These are phyloP conservation scores for Trichophyton schoenleinii DNA, from an alignment of 2,329 filamentous ascomycete species.

Conservation along the genomic window DNA sequence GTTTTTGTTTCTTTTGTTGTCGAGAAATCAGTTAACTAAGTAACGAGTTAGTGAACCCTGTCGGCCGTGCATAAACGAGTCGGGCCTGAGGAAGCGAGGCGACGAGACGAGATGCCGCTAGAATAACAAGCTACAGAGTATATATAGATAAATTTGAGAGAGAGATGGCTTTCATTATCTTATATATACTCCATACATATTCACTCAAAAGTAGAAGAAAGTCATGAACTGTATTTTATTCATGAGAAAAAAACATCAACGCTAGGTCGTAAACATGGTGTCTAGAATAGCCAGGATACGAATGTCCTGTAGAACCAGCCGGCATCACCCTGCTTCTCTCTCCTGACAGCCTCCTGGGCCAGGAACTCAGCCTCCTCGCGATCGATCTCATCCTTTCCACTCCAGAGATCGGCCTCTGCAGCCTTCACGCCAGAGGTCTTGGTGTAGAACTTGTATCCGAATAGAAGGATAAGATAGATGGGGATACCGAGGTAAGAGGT, in stretches of 20 bases:
- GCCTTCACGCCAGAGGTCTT: slow-evolving; percentile 13
- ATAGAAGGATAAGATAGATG: slow-evolving; percentile 30
- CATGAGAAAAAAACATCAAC: background rate
- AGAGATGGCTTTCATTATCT: background rate
- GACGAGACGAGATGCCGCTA: background rate
- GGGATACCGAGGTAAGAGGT: slow-evolving; percentile 35
- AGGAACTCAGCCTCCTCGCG: slow-evolving; percentile 59
- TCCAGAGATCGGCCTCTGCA: slow-evolving; percentile 17
- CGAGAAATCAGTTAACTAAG: background rate
- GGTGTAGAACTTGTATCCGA: slow-evolving; percentile 18
- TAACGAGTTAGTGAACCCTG: background rate
- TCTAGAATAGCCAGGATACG: slow-evolving; percentile 50
- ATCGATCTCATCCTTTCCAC: slow-evolving; percentile 19
- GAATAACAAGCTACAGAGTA: background rate
- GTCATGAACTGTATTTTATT: background rate
- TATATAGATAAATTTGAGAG: background rate
- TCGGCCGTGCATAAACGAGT: background rate
- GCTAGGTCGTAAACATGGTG: background rate
- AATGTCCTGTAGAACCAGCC: slow-evolving; percentile 47
- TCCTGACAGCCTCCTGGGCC: slow-evolving; percentile 62
- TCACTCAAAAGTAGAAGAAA: background rate
- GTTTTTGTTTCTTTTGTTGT: too few relatives aligned
- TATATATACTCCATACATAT: background rate
- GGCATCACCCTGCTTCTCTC: slow-evolving; percentile 34
- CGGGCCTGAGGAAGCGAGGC: background rate